These are phyloP conservation scores for Trametes maxima DNA, from an alignment of 768 basidiomycete species.

Conservation along the genomic window DNA sequence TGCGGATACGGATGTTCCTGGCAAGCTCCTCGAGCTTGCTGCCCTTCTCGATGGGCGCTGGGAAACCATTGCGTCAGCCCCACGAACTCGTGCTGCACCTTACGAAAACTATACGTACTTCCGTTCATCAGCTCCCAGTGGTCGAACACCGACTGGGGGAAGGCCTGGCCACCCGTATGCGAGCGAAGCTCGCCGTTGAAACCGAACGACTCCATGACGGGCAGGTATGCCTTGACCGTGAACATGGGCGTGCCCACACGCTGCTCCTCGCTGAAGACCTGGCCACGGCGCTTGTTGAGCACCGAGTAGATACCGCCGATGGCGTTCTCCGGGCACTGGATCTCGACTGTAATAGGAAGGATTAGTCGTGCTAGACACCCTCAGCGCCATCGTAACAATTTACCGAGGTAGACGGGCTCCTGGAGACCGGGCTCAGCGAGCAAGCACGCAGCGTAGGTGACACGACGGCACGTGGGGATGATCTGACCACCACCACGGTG, in stretches of 20 bases:
- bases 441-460: slow-evolving; percentile 92
- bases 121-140: slow-evolving; percentile 89
- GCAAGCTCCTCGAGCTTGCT: slow-evolving; percentile 89
- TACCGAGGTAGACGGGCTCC: slow-evolving; percentile 94
- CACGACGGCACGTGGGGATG: slow-evolving; percentile 96
- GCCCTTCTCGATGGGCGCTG: slow-evolving; percentile 86
- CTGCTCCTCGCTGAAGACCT: slow-evolving; percentile 98
- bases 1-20: slow-evolving; percentile 80
- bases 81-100: slow-evolving; percentile 18
- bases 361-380: slow-evolving; percentile 4
- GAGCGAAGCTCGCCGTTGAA: slow-evolving; percentile 96
- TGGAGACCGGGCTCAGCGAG: slow-evolving; percentile 91
- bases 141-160: slow-evolving; percentile 95
- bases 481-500: slow-evolving; percentile 99
- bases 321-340: slow-evolving; percentile 96
- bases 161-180: slow-evolving; percentile 94
- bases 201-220: slow-evolving; percentile 91
- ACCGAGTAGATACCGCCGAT: slow-evolving; percentile 96
- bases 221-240: slow-evolving; percentile 96
- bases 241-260: slow-evolving; percentile 98
- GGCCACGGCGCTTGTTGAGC: slow-evolving; percentile 96
- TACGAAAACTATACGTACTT: slow-evolving; percentile 40
- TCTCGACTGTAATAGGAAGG: slow-evolving; percentile 66
- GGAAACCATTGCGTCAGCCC: slow-evolving; percentile 8
- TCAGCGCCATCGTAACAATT: slow-evolving; percentile 21